Base-by-base conservation (phyloP, 2,329 filamentous ascomycete genomes). In the Grosmannia serpens region DNA sequence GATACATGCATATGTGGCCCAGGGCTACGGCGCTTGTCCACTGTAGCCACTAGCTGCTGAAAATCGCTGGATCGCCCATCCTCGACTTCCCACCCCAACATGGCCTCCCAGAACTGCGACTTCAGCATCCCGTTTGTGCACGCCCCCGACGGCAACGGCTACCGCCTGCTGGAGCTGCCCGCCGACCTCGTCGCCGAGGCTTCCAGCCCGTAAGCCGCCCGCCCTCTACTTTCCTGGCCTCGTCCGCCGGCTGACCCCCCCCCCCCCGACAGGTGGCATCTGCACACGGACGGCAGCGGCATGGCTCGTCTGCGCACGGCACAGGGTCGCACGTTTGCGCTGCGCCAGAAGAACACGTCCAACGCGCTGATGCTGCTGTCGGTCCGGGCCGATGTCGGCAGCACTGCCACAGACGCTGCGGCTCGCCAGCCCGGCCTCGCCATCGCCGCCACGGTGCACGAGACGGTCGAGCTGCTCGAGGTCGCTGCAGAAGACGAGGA, bases 301-400 rank as follows among this genome's bases (percentile, higher is more conserved):
- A 15, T 78, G 15, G 81, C 82, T 29, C 67, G 84, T 49, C 75
- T 86, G 57, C 77, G 72, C 64, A 60, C 58, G 3, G 75, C 77
- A 1, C 75, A 75, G 4, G 69, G 72, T 57, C 78, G 76, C 64
- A 78, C 76, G 20, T 86, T 84, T 70, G 75, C 75, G 7, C 74
- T 86, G 53, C 80, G 80, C 33, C 83, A 86, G 65, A 86, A 86
- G 67, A 86, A 85, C 67, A 85, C 83, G 0, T 86, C 83, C 52
- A 86, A 86, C 66, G 78, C 80, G n/a, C 74, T 86, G 53, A 79
- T 85, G 64, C 68, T 86, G 3, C 71, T 86, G 35, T 67, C 71
- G 29, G 70, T 75, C 3, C 62, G 65, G 10, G 44, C 58, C 61
- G 31, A 31, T 49, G 7, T 52, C 59, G 29, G 55, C 47, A 56